These are phyloP conservation scores for Aureobasidium sp. DNA, from an alignment of 2,329 filamentous ascomycete species.

Conservation along the genomic window DNA sequence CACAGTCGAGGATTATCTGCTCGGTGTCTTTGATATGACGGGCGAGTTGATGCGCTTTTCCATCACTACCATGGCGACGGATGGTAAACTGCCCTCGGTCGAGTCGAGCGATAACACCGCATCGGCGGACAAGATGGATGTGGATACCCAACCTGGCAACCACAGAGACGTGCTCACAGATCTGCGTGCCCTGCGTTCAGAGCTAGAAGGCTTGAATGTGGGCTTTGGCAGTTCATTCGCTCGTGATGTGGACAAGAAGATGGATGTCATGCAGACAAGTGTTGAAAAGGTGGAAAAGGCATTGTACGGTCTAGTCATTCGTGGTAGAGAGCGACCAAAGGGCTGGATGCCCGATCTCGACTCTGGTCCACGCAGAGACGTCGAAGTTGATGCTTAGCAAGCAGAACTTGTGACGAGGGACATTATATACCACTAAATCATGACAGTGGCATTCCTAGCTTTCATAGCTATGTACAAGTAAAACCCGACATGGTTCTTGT, in stretches of 20 bases:
- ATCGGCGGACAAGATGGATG: slow-evolving; percentile 26
- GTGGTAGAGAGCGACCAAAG: slow-evolving; percentile 79
- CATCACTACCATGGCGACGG: slow-evolving; percentile 76
- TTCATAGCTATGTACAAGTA: neutral
- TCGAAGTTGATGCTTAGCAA: slow-evolving; percentile 30
- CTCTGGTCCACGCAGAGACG: slow-evolving; percentile 30
- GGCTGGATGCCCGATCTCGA: slow-evolving; percentile 82
- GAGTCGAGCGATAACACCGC: slow-evolving; percentile 24
- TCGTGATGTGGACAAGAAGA: slow-evolving; percentile 66
- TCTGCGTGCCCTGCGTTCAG: slow-evolving; percentile 66
- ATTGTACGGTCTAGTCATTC: slow-evolving; percentile 77
- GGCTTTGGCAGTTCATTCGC: slow-evolving; percentile 44
- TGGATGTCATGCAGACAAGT: slow-evolving; percentile 75
- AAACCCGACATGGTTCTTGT: neutral
- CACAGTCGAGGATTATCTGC: slow-evolving; percentile 76
- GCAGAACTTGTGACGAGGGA: neutral
- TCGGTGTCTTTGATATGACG: slow-evolving; percentile 86
- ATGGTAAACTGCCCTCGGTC: slow-evolving; percentile 47
- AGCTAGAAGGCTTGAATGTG: slow-evolving; percentile 65
- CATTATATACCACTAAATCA: neutral
- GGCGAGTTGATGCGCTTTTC: slow-evolving; percentile 97
- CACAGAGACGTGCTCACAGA: slow-evolving; percentile 65
- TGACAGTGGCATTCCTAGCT: neutral
- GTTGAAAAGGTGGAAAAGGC: slow-evolving; percentile 91
- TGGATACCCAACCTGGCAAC: slow-evolving; percentile 20